phyloP scores from a whole-genome alignment of 2,329 filamentous ascomycete species.

The Trichoderma oligosporum region DNA sequence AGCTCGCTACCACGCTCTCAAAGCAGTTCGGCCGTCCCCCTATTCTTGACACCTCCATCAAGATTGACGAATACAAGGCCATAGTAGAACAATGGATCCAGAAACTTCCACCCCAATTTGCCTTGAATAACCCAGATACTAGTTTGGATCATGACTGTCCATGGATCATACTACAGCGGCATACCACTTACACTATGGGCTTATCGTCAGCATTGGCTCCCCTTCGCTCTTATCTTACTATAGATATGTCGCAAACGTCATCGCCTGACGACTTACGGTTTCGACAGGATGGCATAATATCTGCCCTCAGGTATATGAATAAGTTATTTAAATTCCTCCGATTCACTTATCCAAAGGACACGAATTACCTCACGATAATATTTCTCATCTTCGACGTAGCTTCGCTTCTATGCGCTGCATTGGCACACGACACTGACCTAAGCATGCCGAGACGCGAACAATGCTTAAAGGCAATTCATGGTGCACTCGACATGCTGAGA shows the following conservation, averaged over 20 bases:
- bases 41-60: constrained; percentile 27
- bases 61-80: constrained; percentile 33
- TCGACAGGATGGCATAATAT: constrained; percentile 41
- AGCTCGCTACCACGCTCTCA: constrained; percentile 32
- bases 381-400: constrained; percentile 51
- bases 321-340: constrained; percentile 41
- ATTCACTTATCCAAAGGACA: constrained; percentile 42
- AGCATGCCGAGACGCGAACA: constrained; percentile 40
- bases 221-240: constrained; percentile 44
- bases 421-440: constrained; percentile 46
- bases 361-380: constrained; percentile 47
- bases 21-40: constrained; percentile 31
- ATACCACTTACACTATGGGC: constrained; percentile 42
- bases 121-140: constrained; percentile 39
- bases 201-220: constrained; percentile 45
- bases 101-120: constrained; percentile 41
- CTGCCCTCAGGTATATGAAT: constrained; percentile 41
- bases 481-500: constrained; percentile 35
- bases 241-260: constrained; percentile 29
- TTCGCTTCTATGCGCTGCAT: constrained; percentile 47
- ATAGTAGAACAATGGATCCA: constrained; percentile 42
- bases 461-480: constrained; percentile 38
- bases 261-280: constrained; percentile 35
- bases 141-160: constrained; percentile 39
- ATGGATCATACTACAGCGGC: constrained; percentile 45